Evolutionary conservation across 2,329 filamentous ascomycete genomes (phyloP), one percentile per base, ranked within the genome.

Genomic region (Boeremia exigua): DNA sequence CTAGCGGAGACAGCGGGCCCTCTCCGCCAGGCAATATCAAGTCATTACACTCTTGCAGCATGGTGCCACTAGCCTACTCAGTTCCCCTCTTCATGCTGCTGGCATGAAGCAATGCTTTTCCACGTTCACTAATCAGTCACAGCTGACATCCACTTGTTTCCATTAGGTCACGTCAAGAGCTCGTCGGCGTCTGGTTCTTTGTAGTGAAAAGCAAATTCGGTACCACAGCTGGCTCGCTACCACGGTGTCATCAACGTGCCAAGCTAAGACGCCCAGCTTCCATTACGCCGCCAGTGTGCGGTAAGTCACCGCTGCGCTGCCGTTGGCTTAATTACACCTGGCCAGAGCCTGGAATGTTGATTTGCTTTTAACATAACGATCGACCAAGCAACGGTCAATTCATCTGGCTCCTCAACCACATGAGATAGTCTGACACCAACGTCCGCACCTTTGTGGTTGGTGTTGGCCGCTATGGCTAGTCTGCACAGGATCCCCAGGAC

Each of bases 401-500:
- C 30, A 32, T 55, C 40, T 50, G 44, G 27, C 30, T 42, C 19
- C 49, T 49, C 46, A 42, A 46, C 49, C 34, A 47, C 6, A 42
- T 32, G 12, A 12, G 46, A 40, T 37, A 48, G 49, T 54, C 39
- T 37, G 49, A 46, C 39, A 54, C 45, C 49, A 12, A 36, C 42
- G 42, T 47, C 42, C 49, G 49, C 55, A 58, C 49, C 44, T 47
- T 14, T 19, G 39, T 23, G 28, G 25, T n/a, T 48, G 30, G 43
- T 42, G 45, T 50, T 50, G 38, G 49, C 25, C 48, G 49, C 40
- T 47, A 43, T 39, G 46, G 29, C 49, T 47, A 39, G 44, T 47
- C 43, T 39, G 53, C 36, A 45, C 42, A 53, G 59, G 62, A 44
- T 59, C 61, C 64, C 61, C 61, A 32, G 53, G 40, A 34, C 38